phyloP scores from a whole-genome alignment of 805 yeast genomes.

The Schwanniomyces occidentalis region DNA sequence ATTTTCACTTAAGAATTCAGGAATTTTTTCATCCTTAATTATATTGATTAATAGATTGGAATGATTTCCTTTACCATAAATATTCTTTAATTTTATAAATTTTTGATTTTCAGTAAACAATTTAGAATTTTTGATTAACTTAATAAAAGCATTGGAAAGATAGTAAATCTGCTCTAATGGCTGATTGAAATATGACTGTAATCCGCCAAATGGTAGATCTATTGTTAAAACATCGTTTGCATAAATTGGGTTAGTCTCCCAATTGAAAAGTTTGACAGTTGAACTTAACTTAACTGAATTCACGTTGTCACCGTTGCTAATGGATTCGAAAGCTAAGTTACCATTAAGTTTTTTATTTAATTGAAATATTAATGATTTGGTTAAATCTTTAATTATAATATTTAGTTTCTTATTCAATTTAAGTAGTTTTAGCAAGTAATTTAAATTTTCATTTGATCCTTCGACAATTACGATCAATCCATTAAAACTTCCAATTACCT shows the following conservation, averaged over 20 bases:
- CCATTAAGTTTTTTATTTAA: slow-evolving; percentile 24
- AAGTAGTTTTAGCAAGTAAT: slow-evolving; percentile 11
- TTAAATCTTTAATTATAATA: slow-evolving; percentile 38
- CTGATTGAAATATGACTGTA: slow-evolving; percentile 44
- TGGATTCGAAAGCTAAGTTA: slow-evolving; percentile 10
- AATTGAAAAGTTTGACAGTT: slow-evolving; percentile 43
- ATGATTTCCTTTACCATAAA: slow-evolving; percentile 59
- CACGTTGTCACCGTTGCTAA: slow-evolving; percentile 1
- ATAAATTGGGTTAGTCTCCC: slow-evolving; percentile 44
- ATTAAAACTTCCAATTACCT: slow-evolving; percentile 14
- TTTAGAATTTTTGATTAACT: slow-evolving; percentile 40
- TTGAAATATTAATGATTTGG: slow-evolving; percentile 31
- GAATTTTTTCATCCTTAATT: slow-evolving; percentile 34
- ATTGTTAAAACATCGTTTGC: slow-evolving; percentile 43
- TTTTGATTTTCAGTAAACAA: slow-evolving; percentile 9
- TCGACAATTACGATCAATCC: slow-evolving; percentile 19
- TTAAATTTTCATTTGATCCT: slow-evolving; percentile 14
- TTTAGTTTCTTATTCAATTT: slow-evolving; percentile 12
- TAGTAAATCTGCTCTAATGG: slow-evolving; percentile 47
- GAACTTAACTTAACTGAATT: slow-evolving; percentile 28
- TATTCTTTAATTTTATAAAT: slow-evolving; percentile 49
- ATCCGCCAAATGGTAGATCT: slow-evolving; percentile 34
- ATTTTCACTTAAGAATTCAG: slow-evolving; percentile 36
- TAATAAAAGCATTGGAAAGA: slow-evolving; percentile 51
- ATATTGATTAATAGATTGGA: slow-evolving; percentile 49